Conservation (phyloP, 768 basidiomycete species). For the Boletus rubescentipes region DNA sequence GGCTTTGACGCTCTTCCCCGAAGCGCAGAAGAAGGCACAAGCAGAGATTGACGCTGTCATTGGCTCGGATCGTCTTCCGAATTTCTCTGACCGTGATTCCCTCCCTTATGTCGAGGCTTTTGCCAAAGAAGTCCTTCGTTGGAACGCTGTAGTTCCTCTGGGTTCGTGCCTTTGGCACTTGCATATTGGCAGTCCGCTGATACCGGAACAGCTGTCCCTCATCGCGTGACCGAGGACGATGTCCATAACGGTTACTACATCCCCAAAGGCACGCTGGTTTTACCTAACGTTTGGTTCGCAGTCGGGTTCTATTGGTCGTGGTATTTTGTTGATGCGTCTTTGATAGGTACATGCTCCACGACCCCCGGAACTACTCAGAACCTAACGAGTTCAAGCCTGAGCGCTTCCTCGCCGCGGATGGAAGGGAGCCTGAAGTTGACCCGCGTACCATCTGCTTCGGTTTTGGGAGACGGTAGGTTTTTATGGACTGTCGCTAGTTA, state of each 20-base stretch:
- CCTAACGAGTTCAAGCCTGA: conserved; percentile 60
- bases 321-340: background rate
- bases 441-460: conserved; percentile 66
- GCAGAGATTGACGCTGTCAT: conserved; percentile 60
- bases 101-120: conserved; percentile 64
- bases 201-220: conserved; percentile 35
- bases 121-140: conserved; percentile 53
- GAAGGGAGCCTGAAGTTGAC: conserved; percentile 47
- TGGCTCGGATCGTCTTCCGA: conserved; percentile 60
- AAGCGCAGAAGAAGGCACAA: conserved; percentile 57
- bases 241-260: conserved; percentile 61
- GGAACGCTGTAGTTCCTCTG: conserved; percentile 39
- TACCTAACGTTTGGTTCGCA: conserved; percentile 25
- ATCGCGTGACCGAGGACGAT: conserved; percentile 59
- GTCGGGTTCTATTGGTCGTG: conserved; percentile 1
- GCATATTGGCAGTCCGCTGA: conserved; percentile 29
- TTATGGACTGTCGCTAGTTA: conserved; percentile 1
- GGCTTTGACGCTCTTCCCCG: conserved; percentile 57
- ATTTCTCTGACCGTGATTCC: conserved; percentile 53
- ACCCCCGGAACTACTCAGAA: conserved; percentile 44
- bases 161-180: conserved; percentile 34
- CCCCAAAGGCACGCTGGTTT: conserved; percentile 42
- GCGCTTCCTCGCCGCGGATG: conserved; percentile 46
- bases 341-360: conserved; percentile 33
- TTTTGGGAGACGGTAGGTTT: conserved; percentile 58